Base-by-base conservation (phyloP, 345 rosid genomes). In the Eucalyptus urophylla region DNA sequence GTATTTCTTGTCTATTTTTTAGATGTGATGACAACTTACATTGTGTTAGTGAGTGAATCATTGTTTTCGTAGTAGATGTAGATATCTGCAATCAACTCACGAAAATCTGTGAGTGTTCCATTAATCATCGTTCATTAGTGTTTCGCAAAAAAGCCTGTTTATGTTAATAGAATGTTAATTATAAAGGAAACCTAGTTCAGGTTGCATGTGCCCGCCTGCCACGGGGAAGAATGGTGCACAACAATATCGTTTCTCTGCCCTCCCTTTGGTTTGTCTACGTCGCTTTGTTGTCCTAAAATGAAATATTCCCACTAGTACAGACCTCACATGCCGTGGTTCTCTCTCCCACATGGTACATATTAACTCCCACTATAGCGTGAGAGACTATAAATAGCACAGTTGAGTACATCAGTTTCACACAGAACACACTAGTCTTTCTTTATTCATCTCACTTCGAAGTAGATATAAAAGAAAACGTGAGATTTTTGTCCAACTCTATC, bases 231-330 rank as follows among this genome's bases (percentile, higher is more conserved):
- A 27, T 60, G 62, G 62, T 56, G 62, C 29, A 56, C 62, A 56
- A 56, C 92, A 92, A 90, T 88, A 44, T 81, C 80, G 88, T 80
- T 83, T 90, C 87, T 47, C 87, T 72, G 45, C 81, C 81, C 45
- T 37, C 81, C 81, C 25, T 72, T 72, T 19, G 44, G 81, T 19
- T 72, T 72, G 25, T 37, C 45, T 37, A 11, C 25, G 6, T 72
- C 25, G 44, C 45, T 72, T 37, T 21, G 5, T 72, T 72, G 81
- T 72, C 45, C 81, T 72, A 12, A 37, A 72, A 72, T 72, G 81
- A 24, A 72, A 72, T 72, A 72, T 72, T 72, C 81, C 81, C 81
- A 37, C 45, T 6, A 72, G 45, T 40, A 37, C 81, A 37, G 25
- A 10, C 81, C 81, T 72, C 81, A 72, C 81, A 72, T 72, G 81